These are phyloP conservation scores for Elsinoe fawcettii DNA, from an alignment of 2,329 filamentous ascomycete species.

Conservation along the genomic window DNA sequence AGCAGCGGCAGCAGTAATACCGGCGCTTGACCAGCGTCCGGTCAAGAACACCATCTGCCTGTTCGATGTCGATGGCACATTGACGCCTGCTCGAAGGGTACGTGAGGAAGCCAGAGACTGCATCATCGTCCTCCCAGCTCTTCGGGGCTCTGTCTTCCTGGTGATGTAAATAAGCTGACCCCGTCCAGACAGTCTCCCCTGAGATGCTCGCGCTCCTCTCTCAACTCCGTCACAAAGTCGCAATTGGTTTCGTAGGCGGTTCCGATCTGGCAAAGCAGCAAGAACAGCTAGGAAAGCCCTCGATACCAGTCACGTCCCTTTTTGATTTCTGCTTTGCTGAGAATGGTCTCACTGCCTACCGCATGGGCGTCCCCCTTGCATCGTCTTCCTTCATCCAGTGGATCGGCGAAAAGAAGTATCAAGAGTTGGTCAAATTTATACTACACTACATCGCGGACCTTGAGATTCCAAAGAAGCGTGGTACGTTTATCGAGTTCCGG, in stretches of 20 bases:
- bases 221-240: conserved; percentile 73
- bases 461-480: conserved; percentile 73
- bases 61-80: conserved; percentile 92
- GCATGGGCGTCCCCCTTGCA: conserved; percentile 66
- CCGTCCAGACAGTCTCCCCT: conserved; percentile 55
- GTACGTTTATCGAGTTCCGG: conserved; percentile 80
- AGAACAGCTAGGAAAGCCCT: conserved; percentile 74
- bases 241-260: conserved; percentile 88
- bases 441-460: conserved; percentile 79
- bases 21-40: conserved; percentile 72
- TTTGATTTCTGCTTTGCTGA: conserved; percentile 98
- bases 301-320: conserved; percentile 65
- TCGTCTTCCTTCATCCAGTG: conserved; percentile 83
- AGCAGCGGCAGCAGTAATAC: conserved; percentile 46
- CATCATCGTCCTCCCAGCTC: too few species aligned
- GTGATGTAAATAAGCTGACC: neutral
- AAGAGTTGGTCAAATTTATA: conserved; percentile 66
- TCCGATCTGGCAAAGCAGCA: conserved; percentile 90
- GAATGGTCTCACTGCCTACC: conserved; percentile 89
- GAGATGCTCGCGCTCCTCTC: conserved; percentile 79
- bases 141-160: neutral
- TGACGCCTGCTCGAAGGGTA: conserved; percentile 75
- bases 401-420: conserved; percentile 81
- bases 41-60: conserved; percentile 89
- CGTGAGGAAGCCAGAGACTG: conserved; percentile 20